A percentile compares a stretch with the other conserved stretches of the same genome.
phyloP scores from a whole-genome alignment of 306 rosid genomes.

The Dryas alaskensis region DNA sequence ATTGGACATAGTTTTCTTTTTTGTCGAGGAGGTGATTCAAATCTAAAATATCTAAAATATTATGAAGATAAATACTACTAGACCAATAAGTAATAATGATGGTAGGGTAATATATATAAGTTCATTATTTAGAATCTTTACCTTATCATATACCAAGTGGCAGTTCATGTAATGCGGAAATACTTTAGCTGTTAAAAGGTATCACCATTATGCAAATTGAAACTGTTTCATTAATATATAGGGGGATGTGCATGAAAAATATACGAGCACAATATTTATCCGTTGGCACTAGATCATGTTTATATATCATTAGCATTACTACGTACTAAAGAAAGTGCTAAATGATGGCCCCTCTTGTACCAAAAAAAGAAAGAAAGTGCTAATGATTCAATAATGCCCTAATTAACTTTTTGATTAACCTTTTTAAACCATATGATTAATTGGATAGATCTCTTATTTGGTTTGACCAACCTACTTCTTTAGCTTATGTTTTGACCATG shows the following conservation, averaged over 20 bases:
- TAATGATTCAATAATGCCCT: background rate
- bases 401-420: background rate
- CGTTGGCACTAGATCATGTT: background rate
- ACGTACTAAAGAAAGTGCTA: background rate
- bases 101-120: too few relatives aligned
- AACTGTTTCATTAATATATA: background rate
- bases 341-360: background rate
- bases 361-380: background rate
- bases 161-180: background rate
- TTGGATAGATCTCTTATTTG: background rate
- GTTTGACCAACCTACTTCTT: background rate
- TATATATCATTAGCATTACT: background rate
- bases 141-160: background rate
- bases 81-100: too few relatives aligned
- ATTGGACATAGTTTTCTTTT: too few relatives aligned
- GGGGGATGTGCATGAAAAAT: background rate
- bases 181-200: conserved; percentile 4
- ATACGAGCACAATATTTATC: background rate
- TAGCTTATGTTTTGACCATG: background rate
- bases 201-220: background rate
- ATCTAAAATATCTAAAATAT: too few relatives aligned
- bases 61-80: too few relatives aligned
- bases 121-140: too few relatives aligned
- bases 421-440: background rate
- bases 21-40: too few relatives aligned